Conservation (phyloP, 2,329 filamentous ascomycete genomes). For the Myriosclerotinia scirpicola region DNA sequence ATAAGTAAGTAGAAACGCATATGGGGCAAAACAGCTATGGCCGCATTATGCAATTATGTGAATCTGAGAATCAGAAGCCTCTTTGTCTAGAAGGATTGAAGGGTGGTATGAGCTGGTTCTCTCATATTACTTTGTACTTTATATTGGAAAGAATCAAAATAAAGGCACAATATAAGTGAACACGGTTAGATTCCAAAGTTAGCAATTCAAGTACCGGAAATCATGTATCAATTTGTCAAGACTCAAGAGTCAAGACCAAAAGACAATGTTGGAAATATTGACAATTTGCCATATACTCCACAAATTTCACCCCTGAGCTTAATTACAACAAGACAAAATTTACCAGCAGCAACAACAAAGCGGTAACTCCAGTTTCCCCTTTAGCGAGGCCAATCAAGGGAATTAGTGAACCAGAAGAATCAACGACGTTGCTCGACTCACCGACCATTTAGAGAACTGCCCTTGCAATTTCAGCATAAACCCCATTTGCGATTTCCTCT, state of each 20-base stretch:
- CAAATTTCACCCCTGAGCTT: constrained; percentile 22
- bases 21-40: constrained; percentile 15
- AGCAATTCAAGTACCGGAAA: not conserved
- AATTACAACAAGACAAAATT: constrained; percentile 24
- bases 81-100: constrained; percentile 19
- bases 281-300: constrained; percentile 19
- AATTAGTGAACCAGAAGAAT: constrained; percentile 18
- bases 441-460: constrained; percentile 30
- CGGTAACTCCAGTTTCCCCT: constrained; percentile 28
- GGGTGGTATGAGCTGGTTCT: not conserved
- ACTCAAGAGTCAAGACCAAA: too few relatives aligned
- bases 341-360: constrained; percentile 35
- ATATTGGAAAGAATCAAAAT: not conserved
- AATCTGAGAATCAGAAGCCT: not conserved
- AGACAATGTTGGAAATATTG: not conserved
- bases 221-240: constrained; percentile 15
- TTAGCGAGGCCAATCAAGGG: constrained; percentile 38
- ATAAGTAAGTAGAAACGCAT: constrained; percentile 23
- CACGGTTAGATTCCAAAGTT: not conserved
- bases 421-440: constrained; percentile 27
- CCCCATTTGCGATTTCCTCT: constrained; percentile 25
- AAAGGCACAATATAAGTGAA: not conserved
- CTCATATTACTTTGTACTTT: not conserved
- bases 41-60: constrained; percentile 15
- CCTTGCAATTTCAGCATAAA: constrained; percentile 22